Base-by-base conservation (phyloP, 345 rosid genomes). In the Kernera saxatilis region DNA sequence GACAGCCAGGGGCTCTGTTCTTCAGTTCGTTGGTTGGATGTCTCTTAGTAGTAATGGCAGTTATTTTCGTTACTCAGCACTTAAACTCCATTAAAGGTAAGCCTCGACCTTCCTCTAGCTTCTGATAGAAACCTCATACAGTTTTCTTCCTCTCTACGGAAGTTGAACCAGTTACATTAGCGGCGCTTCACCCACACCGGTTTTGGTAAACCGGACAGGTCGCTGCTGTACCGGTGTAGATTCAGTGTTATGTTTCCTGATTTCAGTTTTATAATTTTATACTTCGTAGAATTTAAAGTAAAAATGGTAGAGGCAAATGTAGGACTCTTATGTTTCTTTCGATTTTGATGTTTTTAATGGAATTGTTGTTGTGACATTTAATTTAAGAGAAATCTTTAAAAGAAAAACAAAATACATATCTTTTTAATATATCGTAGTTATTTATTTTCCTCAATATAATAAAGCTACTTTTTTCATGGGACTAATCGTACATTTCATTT, bases 1-100 rank as follows among this genome's bases (percentile, higher is more conserved):
- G 98, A 77, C 96, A 90, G 51, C 99, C 99, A 0, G 99, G 99
- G 36, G 99, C 97, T 73, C 83, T 95, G 71, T 95, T 92, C 92
- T 92, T 94, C 86, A 94, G 99, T 82, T 87, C 96, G 7, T 83
- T 92, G 74, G 99, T 92, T 2, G 99, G 97, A 50, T 89, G 98
- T 79, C 92, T 94, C 67, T 61, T 94, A 27, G 81, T 92, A 37
- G 98, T 92, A 46, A 92, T 92, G 99, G 98, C 92, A 74, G 89
- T 90, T 65, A 86, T 92, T 56, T 92, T 94, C 50, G 82, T 92
- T 67, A 78, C 96, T 52, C 97, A 92, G 58, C 93, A 94, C 87
- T 71, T 90, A 68, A 90, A 87, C 80, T 95, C 98, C 21, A 64
- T 80, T 11, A 86, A 84, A 76, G 90, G 87, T 18, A 94, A 94